Base-by-base conservation (phyloP, 495 filamentous ascomycete genomes). In the Aspergillus wentii region DNA sequence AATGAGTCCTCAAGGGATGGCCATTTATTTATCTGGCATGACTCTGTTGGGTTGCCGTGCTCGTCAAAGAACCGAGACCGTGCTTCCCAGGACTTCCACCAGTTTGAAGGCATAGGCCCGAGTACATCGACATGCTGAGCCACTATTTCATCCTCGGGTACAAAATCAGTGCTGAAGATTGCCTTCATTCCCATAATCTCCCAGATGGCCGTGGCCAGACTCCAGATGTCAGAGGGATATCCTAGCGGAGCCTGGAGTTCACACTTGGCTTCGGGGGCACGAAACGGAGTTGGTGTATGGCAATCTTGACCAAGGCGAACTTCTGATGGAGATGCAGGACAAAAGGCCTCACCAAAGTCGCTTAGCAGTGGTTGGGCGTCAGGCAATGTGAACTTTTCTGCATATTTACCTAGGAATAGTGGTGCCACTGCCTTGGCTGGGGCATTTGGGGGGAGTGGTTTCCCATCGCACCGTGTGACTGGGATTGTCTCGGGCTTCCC, bases 121-220 rank as follows among this genome's bases (percentile, higher is more conserved):
- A 61, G 49, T 8, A 59, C 46, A 38, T 66, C 54, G 15, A 59
- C 33, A 15, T 62, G 48, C 30, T 62, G 50, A 13, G 44, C 33
- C 2, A 46, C 22, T 21, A 64, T 38, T 10, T 62, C 49, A 43
- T 59, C 60, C 8, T 33, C 51, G 17, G 31, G 8, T 1, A 42
- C 41, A 31, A 38, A 61, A 1, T 62, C 52, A 8, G 19, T 51
- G 44, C 50, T 59, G 25, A 64, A 60, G 8, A 61, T 51, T 0
- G 60, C 30, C 33, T 57, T 54, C 54, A 65, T 61, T 13, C 56
- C 56, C 0, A 62, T 22, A 26, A 69, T 64, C 29, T 65, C 61
- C 59, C 59, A 65, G 18, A 62, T 61, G 15, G 52, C 33, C 5
- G 42, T 49, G 16, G 55, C 59, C 7, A 67, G 33, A 38, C 63